Base-by-base conservation (phyloP, 345 rosid genomes). In the Rhizophora mangle region DNA sequence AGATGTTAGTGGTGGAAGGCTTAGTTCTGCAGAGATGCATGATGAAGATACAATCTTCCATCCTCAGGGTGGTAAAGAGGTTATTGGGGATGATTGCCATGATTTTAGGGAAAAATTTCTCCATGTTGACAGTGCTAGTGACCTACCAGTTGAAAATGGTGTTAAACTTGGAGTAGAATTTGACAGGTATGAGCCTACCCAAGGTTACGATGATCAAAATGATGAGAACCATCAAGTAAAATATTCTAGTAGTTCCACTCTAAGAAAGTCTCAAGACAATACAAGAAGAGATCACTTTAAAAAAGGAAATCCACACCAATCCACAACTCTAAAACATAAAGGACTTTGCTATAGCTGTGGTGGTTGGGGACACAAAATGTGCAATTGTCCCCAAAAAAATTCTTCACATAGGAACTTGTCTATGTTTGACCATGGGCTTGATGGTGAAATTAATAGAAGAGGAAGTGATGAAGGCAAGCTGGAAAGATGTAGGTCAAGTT, bases 291-390 rank as follows among this genome's bases (percentile, higher is more conserved):
- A 56, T 49, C 54, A 53, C 37, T 31, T 55, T 31, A 52, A 60
- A 39, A 74, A 76, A 66, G 65, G 22, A 59, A 67, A 34, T 65
- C 65, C 78, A 60, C 74, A 73, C 43, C 43, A 16, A 31, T 30
- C 62, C 55, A 54, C 36, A 46, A 65, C 61, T 75, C 53, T 52
- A 29, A 74, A 77, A 56, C 24, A 6, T 8, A 53, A 24, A 29
- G 68, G 39, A 72, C 36, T 67, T 60, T 79, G 87, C 67, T 82
- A 75, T 43, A 62, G 27, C 32, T 77, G 85, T 52, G 81, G 83
- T 65, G 67, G 69, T 24, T 53, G 62, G 2, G 83, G 81, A 72
- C 83, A 81, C 67, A 84, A 73, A 69, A 77, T 61, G 75, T 63
- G 55, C 31, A 77, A 73, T 66, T 84, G 82, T 74, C 68, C 81